Evolutionary conservation across 306 rosid genomes (phyloP).

Genomic region (Trifolium dubium): DNA sequence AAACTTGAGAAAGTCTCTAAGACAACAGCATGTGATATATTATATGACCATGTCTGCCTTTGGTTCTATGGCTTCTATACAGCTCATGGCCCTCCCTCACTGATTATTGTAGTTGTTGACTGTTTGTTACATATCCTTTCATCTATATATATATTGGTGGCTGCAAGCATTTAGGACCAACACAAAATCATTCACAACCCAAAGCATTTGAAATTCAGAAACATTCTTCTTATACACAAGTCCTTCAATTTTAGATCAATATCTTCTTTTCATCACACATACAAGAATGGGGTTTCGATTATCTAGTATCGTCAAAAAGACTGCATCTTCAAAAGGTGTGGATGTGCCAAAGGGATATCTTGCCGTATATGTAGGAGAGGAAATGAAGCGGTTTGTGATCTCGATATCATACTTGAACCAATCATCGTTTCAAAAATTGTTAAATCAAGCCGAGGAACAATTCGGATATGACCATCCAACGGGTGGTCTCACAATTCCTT

Average conservation of each 20-base stretch:
- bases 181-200: not conserved
- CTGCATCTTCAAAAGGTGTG: constrained; percentile 11
- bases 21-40: constrained; percentile 47
- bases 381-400: constrained; percentile 46
- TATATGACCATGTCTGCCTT: constrained; percentile 27
- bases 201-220: not conserved
- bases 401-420: constrained; percentile 55
- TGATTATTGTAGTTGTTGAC: not conserved
- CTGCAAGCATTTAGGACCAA: not conserved
- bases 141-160: not conserved
- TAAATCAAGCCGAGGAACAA: constrained; percentile 47
- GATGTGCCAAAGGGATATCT: constrained; percentile 52
- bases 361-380: constrained; percentile 54
- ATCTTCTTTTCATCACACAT: constrained; percentile 5
- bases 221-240: not conserved
- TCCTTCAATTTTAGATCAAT: not conserved
- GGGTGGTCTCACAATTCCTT: constrained; percentile 60
- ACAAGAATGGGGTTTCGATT: constrained; percentile 47
- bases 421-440: constrained; percentile 46
- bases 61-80: not conserved
- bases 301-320: constrained; percentile 23
- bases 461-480: constrained; percentile 58
- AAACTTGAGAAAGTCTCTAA: not conserved
- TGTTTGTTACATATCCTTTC: not conserved
- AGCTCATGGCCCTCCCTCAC: not conserved